A percentile compares a stretch with the other conserved stretches of the same genome.
phyloP scores from a whole-genome alignment of 148 eudicot genomes.

The Arbutus unedo region DNA sequence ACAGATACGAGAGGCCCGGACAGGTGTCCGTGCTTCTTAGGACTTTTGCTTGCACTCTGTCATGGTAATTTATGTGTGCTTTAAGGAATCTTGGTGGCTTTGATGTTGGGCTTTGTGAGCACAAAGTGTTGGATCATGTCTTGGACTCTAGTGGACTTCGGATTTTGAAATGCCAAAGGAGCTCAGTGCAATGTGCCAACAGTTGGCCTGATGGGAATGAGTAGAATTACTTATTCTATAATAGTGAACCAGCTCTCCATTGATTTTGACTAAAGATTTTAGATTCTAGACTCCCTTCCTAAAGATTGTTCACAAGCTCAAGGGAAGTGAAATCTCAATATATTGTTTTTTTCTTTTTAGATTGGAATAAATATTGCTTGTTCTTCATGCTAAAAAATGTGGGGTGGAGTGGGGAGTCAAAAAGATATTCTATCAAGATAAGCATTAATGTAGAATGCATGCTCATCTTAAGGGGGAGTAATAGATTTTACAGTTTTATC shows the following conservation, averaged over 20 bases:
- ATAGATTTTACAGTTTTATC: not conserved
- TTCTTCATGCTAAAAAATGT: not conserved
- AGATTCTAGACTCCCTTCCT: not conserved
- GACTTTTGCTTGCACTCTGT: too few relatives aligned
- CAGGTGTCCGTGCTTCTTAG: too few relatives aligned
- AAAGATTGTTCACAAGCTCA: not conserved
- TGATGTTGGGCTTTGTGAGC: constrained; percentile 1
- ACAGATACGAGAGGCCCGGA: too few relatives aligned
- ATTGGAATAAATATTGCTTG: not conserved
- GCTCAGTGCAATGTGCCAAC: constrained; percentile 1
- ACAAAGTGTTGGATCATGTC: not conserved
- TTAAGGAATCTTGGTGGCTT: not conserved
- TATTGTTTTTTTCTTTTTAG: not conserved
- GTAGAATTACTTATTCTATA: not conserved
- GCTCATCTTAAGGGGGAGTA: not conserved
- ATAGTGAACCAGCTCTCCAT: not conserved
- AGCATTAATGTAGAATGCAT: not conserved
- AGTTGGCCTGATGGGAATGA: not conserved
- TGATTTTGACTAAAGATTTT: not conserved
- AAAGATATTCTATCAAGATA: not conserved
- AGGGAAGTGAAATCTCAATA: not conserved
- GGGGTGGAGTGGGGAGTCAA: not conserved
- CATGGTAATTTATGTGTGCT: not conserved
- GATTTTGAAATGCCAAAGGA: not conserved
- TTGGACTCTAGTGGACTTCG: not conserved